phyloP scores from a whole-genome alignment of 2,329 filamentous ascomycete species.

The Magnaporthiopsis rhizophila region DNA sequence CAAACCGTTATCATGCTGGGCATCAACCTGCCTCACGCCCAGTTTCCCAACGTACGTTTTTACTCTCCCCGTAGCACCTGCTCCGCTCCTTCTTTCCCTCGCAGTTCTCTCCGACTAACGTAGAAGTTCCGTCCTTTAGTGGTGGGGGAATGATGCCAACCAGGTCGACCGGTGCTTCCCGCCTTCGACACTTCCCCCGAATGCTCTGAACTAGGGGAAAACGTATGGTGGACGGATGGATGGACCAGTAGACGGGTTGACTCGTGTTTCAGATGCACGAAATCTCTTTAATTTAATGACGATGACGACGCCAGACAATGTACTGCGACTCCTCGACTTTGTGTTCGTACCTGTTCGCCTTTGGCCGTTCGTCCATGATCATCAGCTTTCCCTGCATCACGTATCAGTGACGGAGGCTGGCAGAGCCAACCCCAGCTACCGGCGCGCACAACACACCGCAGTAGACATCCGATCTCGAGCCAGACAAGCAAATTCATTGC shows the following conservation, averaged over 20 bases:
- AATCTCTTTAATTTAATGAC: background rate
- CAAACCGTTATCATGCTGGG: constrained; percentile 21
- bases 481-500: background rate
- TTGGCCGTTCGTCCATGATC: no score
- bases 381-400: no score
- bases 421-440: no score
- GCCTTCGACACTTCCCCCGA: constrained; percentile 14
- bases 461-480: no score
- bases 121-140: background rate
- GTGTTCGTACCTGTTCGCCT: no score
- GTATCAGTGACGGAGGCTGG: no score
- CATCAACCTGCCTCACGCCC: constrained; percentile 19
- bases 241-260: background rate
- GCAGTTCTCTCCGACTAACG: background rate
- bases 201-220: constrained; percentile 12
- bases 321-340: background rate
- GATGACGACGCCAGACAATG: background rate
- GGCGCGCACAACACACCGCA: no score
- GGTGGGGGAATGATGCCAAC: background rate
- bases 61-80: constrained; percentile 19
- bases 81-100: background rate
- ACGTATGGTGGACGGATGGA: background rate
- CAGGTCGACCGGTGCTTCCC: constrained; percentile 20
- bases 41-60: constrained; percentile 20
- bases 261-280: background rate